Percentiles rank a stretch among this genome's conserved stretches.
Conservation (phyloP, 805 yeast species). For the Lipomyces mesembrius region DNA sequence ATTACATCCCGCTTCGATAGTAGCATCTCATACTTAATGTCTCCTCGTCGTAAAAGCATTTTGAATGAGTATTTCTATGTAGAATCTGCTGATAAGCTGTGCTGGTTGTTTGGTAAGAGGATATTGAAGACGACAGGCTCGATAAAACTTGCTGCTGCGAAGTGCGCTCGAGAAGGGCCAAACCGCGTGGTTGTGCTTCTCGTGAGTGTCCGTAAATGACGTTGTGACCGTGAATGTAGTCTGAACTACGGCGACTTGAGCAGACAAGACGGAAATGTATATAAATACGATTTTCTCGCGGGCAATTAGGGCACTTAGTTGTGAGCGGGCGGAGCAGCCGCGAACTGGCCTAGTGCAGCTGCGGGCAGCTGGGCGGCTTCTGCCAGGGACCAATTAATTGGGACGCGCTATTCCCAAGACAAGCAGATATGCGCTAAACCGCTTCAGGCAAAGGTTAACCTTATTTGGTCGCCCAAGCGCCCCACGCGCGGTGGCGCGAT, state of each 20-base stretch:
- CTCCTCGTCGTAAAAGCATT: constrained; percentile 16
- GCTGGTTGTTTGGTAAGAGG: neutral
- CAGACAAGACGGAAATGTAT: too few species aligned
- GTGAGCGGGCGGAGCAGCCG: too few species aligned
- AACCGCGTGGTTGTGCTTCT: too few species aligned
- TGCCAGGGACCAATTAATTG: neutral
- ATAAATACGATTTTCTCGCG: too few species aligned
- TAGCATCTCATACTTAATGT: constrained; percentile 21
- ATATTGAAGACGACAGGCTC: neutral
- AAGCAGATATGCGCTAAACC: neutral
- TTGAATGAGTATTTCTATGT: neutral
- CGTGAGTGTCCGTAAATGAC: too few species aligned
- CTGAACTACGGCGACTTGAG: too few species aligned
- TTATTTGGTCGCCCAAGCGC: neutral
- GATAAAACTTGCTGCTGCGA: neutral
- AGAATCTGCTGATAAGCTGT: neutral
- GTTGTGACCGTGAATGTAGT: neutral
- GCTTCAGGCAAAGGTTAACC: neutral
- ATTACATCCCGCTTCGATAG: constrained; percentile 13
- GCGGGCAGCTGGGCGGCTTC: neutral
- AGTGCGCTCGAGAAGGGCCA: neutral
- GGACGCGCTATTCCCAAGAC: neutral
- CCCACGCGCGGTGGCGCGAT: neutral
- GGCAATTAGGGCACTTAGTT: too few species aligned
- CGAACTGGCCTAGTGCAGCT: neutral